Evolutionary conservation across 768 basidiomycete species (phyloP).

Genomic region (Mycena galericulata): DNA sequence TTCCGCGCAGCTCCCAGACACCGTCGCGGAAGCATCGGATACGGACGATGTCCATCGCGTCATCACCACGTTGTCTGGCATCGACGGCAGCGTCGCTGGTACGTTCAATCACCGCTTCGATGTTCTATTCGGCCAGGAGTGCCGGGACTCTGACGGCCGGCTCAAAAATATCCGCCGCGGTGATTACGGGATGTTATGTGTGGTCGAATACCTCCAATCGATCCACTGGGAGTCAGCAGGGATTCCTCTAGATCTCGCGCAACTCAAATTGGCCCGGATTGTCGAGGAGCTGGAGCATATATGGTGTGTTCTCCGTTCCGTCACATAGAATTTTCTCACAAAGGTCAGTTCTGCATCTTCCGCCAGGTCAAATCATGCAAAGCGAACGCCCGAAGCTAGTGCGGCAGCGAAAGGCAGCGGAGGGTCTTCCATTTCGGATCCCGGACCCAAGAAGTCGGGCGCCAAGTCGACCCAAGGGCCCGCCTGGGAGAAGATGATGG

Average conservation of each 20-base stretch:
- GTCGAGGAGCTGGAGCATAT: not conserved
- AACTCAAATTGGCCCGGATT: conserved; percentile 5
- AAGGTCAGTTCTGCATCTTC: not conserved
- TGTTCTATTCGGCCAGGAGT: too few species aligned
- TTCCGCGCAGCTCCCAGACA: conserved; percentile 4
- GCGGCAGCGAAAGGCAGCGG: too few species aligned
- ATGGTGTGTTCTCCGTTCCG: not conserved
- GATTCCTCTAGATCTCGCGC: conserved; percentile 15
- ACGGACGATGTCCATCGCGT: conserved; percentile 19
- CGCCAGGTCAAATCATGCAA: not conserved
- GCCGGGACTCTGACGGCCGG: too few species aligned
- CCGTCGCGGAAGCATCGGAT: conserved; percentile 15
- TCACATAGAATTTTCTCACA: not conserved
- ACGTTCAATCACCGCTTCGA: too few species aligned
- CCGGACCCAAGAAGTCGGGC: too few species aligned
- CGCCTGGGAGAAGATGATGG: not conserved
- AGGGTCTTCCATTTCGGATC: too few species aligned
- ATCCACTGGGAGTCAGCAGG: conserved; percentile 9
- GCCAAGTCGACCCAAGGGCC: too few species aligned
- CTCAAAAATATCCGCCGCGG: too few species aligned
- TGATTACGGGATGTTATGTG: too few species aligned
- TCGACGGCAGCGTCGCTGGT: too few species aligned
- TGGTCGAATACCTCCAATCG: too few species aligned
- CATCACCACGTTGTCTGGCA: too few species aligned
- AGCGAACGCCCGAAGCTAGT: not conserved